Evolutionary conservation across 768 basidiomycete species (phyloP).

Genomic region (Lyophyllum decastes): DNA sequence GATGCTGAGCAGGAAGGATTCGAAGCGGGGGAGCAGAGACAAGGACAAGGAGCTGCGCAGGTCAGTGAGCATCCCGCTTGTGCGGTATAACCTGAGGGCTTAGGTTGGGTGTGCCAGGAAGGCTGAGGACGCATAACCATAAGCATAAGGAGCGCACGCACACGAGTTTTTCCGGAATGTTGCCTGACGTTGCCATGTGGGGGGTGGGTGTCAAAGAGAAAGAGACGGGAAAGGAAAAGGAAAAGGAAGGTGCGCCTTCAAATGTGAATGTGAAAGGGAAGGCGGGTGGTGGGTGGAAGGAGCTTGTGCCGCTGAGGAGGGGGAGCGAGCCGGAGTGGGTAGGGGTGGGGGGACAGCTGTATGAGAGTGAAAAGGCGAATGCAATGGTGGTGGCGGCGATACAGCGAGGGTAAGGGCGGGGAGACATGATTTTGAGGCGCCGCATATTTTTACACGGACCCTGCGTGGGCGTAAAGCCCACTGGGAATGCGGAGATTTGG

Average conservation of each 20-base stretch:
- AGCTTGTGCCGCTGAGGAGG: slow-evolving; percentile 12
- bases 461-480: no score
- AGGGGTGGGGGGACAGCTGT: neutral
- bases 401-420: neutral
- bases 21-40: no score
- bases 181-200: neutral
- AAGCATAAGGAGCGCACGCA: neutral
- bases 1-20: no score
- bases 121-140: slow-evolving; percentile 3
- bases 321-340: neutral
- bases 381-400: slow-evolving; percentile 5
- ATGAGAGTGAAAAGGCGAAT: neutral
- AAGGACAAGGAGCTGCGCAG: neutral
- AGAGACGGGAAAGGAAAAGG: neutral
- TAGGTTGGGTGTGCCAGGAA: slow-evolving; percentile 10
- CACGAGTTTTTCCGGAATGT: neutral
- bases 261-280: neutral
- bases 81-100: neutral
- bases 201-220: neutral
- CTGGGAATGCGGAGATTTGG: no score
- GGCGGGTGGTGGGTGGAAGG: neutral
- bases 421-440: neutral
- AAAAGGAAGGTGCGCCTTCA: neutral
- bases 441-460: neutral
- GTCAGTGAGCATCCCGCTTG: neutral